These are phyloP conservation scores for Penicillium sp. DNA, from an alignment of 2,329 filamentous ascomycete species.

Conservation along the genomic window DNA sequence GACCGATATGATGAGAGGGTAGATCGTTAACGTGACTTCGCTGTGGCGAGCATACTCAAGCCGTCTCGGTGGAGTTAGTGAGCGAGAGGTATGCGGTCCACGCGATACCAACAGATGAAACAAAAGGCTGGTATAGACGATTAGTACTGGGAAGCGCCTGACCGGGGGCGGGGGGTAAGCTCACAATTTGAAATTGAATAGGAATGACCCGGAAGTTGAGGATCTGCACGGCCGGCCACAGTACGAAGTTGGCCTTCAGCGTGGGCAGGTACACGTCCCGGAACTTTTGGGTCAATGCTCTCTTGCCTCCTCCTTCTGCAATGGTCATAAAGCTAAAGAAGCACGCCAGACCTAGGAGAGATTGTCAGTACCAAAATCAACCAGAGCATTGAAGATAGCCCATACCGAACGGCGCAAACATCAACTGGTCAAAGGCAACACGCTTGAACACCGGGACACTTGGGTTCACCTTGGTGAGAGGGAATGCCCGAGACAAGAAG, in stretches of 20 bases:
- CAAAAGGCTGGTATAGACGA: constrained; percentile 70
- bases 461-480: constrained; percentile 74
- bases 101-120: constrained; percentile 91
- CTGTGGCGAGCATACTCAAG: constrained; percentile 30
- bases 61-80: constrained; percentile 81
- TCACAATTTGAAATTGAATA: constrained; percentile 92
- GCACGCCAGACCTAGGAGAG: constrained; percentile 63
- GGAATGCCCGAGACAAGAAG: constrained; percentile 79
- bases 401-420: constrained; percentile 85
- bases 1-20: constrained; percentile 7
- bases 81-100: constrained; percentile 97
- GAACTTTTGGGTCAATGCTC: constrained; percentile 80
- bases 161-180: constrained; percentile 40
- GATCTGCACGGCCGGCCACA: constrained; percentile 95
- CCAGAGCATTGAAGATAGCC: constrained; percentile 7
- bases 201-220: constrained; percentile 96
- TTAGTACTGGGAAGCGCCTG: constrained; percentile 11
- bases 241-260: constrained; percentile 89
- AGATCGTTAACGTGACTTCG: constrained; percentile 20
- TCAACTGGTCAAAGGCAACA: constrained; percentile 86
- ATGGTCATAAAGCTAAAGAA: constrained; percentile 98
- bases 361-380: constrained; percentile 6
- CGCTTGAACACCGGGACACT: constrained; percentile 82
- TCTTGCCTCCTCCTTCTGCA: constrained; percentile 83
- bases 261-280: constrained; percentile 92